phyloP scores from a whole-genome alignment of 148 eudicot species.

The Cornus suecica region DNA sequence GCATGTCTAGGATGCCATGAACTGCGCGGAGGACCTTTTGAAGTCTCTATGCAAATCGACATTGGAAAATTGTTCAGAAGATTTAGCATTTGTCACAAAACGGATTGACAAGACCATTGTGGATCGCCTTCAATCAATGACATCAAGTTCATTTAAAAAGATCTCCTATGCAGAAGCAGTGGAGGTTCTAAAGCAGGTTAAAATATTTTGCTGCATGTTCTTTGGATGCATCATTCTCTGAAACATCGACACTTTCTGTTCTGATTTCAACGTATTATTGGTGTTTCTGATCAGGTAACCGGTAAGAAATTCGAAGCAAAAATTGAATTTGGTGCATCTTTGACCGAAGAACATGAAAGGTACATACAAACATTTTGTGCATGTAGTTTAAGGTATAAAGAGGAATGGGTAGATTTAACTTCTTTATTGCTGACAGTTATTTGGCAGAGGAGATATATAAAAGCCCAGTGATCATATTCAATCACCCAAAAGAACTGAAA shows the following conservation, averaged over 20 bases:
- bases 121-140: slow-evolving; percentile 54
- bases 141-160: slow-evolving; percentile 47
- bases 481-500: slow-evolving; percentile 69
- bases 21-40: slow-evolving; percentile 65
- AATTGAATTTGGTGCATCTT: slow-evolving; percentile 53
- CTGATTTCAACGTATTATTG: neutral
- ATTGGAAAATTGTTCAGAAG: slow-evolving; percentile 53
- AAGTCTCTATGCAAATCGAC: slow-evolving; percentile 71
- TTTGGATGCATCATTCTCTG: neutral
- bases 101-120: slow-evolving; percentile 55
- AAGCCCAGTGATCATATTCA: slow-evolving; percentile 62
- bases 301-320: slow-evolving; percentile 44
- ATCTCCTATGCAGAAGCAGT: slow-evolving; percentile 75
- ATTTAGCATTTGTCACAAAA: slow-evolving; percentile 64
- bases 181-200: slow-evolving; percentile 59
- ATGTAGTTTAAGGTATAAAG: neutral
- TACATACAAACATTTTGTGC: slow-evolving; percentile 11
- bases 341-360: slow-evolving; percentile 91
- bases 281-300: slow-evolving; percentile 33
- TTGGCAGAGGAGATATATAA: slow-evolving; percentile 72
- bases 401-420: neutral
- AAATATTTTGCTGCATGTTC: neutral
- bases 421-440: slow-evolving; percentile 41
- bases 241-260: neutral
- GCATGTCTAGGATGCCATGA: slow-evolving; percentile 70